phyloP scores from a whole-genome alignment of 306 rosid genomes.

The Cotoneaster glaucophyllus region DNA sequence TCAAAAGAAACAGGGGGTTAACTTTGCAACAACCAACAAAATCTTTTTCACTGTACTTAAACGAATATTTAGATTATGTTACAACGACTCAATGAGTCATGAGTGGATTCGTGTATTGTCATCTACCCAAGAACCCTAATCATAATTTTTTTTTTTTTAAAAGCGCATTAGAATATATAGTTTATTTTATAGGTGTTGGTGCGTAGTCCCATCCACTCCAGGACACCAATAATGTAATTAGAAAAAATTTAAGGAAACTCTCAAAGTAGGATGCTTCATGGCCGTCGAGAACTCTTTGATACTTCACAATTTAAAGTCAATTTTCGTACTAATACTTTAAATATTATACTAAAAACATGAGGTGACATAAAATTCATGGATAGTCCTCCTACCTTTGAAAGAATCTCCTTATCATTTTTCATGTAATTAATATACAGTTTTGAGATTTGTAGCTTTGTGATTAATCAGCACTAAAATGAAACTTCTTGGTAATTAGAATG shows the following conservation, averaged over 20 bases:
- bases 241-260: too few relatives aligned
- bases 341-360: too few relatives aligned
- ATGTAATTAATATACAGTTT: slow-evolving; percentile 25
- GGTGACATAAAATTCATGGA: too few relatives aligned
- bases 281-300: accelerated
- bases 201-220: slow-evolving; percentile 59
- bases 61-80: slow-evolving; percentile 52
- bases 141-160: background rate
- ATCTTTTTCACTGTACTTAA: slow-evolving; percentile 47
- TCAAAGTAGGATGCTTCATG: too few relatives aligned
- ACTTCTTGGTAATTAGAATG: background rate
- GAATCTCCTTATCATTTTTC: too few relatives aligned
- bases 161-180: slow-evolving; percentile 1
- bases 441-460: slow-evolving; percentile 36
- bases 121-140: slow-evolving; percentile 30
- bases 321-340: too few relatives aligned
- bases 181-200: slow-evolving; percentile 32
- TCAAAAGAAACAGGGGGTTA: slow-evolving; percentile 29
- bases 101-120: slow-evolving; percentile 48
- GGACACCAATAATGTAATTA: slow-evolving; percentile 24
- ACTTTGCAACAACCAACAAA: slow-evolving; percentile 38
- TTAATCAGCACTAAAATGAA: slow-evolving; percentile 48
- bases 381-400: too few relatives aligned
- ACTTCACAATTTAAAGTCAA: too few relatives aligned
- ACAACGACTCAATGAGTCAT: slow-evolving; percentile 25